Evolutionary conservation across 352 stramenopile genomes (phyloP), one percentile per base, ranked within the genome.

Genomic region (Blastocystis sp.): DNA sequence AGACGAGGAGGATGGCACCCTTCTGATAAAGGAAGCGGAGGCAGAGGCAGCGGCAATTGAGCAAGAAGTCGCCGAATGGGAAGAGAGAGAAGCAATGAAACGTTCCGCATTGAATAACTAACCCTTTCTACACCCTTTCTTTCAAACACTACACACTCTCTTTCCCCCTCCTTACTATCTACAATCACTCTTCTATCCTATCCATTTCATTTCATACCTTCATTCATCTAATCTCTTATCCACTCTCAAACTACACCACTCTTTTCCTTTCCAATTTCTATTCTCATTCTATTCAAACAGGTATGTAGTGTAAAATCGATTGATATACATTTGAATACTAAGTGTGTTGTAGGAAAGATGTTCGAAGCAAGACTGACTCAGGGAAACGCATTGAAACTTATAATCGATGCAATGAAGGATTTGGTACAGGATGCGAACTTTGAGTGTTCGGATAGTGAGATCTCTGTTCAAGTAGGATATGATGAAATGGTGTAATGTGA

Each of bases 331-430:
- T 14, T 2, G 7, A 27, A 51, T 46, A 51, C 61, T 73, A 29
- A 46, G 4, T 36, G 18, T 51, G 1, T 1, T 76, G 9, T 54
- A 76, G 64, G 53, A 56, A 76, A 75, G 86, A 99, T 99, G 96
- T 99, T 99, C 88, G 96, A 99, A 92, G 96, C 96, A 76, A 91
- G 93, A 88, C 90, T 99, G 42, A 92, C 91, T 72, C 90, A 98
- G 90, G 96, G 94, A 86, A 92, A 92, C 87, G 94, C 97, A 87
- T 92, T 99, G 72, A 99, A 99, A 91, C 94, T 98, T 87, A 97
- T 99, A 87, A 94, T 99, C 76, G 96, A 99, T 88, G 93, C 96
- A 61, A 97, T 99, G 90, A 98, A 98, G 88, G 96, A 99, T 88
- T 91, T 99, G 53, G 97, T 99, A 87, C 94, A 91, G 21, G 96